phyloP scores from a whole-genome alignment of 2,329 filamentous ascomycete species.

The Alternaria infectoria region DNA sequence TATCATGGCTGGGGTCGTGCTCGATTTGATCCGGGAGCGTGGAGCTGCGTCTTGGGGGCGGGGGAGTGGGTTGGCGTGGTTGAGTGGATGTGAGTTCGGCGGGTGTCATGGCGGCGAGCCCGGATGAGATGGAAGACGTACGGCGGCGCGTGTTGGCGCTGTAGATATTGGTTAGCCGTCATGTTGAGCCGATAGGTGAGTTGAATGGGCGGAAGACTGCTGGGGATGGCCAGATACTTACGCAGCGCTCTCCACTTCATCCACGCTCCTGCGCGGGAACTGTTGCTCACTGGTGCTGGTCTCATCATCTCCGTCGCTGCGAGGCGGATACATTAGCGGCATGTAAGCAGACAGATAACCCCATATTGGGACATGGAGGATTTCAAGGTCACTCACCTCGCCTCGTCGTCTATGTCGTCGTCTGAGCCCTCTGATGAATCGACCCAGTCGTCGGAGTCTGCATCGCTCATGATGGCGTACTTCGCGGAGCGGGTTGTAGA shows the following conservation, averaged over 20 bases:
- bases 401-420: neutral
- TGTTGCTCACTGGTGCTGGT: neutral
- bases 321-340: neutral
- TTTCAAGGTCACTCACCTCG: neutral
- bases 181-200: neutral
- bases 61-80: neutral
- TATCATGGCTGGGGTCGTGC: constrained; percentile 3
- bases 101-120: neutral
- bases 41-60: neutral
- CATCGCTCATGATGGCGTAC: neutral
- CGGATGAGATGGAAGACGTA: constrained; percentile 1
- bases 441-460: constrained; percentile 4
- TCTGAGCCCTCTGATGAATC: neutral
- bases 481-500: neutral
- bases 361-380: neutral
- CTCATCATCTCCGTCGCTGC: neutral
- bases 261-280: neutral
- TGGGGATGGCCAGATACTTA: neutral
- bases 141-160: neutral
- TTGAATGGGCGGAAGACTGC: neutral
- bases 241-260: constrained; percentile 6
- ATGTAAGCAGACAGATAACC: neutral
- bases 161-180: neutral
- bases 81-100: neutral
- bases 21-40: constrained; percentile 1